Evolutionary conservation across 2,329 filamentous ascomycete genomes (phyloP).

Genomic region (Thermochaetoides dissita): DNA sequence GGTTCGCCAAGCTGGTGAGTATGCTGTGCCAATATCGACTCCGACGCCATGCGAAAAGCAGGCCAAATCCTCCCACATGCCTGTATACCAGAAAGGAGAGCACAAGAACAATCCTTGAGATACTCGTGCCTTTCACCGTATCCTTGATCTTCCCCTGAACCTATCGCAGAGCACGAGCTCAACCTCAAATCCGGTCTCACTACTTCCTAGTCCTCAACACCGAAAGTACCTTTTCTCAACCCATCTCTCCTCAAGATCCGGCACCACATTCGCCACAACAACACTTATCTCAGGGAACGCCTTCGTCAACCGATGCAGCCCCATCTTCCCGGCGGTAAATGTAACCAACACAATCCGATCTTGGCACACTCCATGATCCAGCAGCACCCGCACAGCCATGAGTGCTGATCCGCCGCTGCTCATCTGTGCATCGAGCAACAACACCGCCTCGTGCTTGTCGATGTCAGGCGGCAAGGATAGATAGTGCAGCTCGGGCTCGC

Average conservation of each 20-base stretch:
- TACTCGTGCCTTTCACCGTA: too few species aligned
- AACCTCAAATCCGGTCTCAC: too few species aligned
- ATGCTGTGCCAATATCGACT: too few species aligned
- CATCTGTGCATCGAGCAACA: conserved; percentile 90
- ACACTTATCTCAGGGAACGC: conserved; percentile 82
- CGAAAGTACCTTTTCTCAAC: conserved; percentile 81
- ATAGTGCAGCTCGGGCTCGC: conserved; percentile 88
- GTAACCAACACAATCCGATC: conserved; percentile 84
- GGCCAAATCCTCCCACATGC: too few species aligned
- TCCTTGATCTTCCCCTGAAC: too few species aligned
- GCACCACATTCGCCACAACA: conserved; percentile 69
- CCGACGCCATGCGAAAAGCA: too few species aligned
- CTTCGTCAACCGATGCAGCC: conserved; percentile 69
- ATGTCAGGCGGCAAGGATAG: conserved; percentile 66
- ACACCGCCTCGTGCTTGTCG: conserved; percentile 59
- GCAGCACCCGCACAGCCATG: conserved; percentile 92
- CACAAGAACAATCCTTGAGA: too few species aligned
- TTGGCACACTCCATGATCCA: conserved; percentile 81
- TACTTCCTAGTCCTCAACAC: conserved; percentile 36
- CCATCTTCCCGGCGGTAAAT: conserved; percentile 74
- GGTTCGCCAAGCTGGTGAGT: too few species aligned
- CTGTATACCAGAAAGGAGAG: too few species aligned
- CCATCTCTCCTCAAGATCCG: conserved; percentile 76
- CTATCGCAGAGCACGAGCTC: too few species aligned
- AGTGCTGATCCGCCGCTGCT: conserved; percentile 71